Conservation (phyloP, 2,329 filamentous ascomycete genomes). For the Colletotrichum musicola region DNA sequence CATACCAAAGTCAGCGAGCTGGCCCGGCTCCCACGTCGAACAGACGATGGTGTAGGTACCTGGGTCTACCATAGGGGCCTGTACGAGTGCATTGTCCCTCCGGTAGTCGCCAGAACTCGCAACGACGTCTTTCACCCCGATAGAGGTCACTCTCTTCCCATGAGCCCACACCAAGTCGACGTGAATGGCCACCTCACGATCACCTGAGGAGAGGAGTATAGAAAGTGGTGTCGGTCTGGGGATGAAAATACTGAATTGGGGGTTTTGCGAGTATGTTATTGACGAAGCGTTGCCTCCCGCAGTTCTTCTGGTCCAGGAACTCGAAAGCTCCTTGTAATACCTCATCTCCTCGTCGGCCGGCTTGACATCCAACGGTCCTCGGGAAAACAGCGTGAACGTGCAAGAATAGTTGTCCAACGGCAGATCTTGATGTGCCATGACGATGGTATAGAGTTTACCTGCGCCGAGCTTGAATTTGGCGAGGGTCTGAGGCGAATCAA, state of each 20-base stretch:
- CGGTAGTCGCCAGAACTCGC: constrained; percentile 91
- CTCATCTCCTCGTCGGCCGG: constrained; percentile 72
- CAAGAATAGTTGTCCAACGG: constrained; percentile 83
- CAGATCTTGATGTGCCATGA: constrained; percentile 83
- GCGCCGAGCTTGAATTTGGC: constrained; percentile 70
- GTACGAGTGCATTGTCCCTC: constrained; percentile 79
- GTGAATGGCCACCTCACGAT: constrained; percentile 80
- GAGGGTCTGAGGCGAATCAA: constrained; percentile 93
- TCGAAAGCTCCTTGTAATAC: constrained; percentile 68
- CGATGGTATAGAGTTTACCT: constrained; percentile 66
- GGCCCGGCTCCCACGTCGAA: constrained; percentile 88
- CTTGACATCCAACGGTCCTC: constrained; percentile 69
- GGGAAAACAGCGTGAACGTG: constrained; percentile 86
- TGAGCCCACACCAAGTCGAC: constrained; percentile 85
- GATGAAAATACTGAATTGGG: constrained; percentile 81
- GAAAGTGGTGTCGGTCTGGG: constrained; percentile 71
- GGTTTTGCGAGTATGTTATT: constrained; percentile 84
- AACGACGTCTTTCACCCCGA: constrained; percentile 83
- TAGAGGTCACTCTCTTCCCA: constrained; percentile 76
- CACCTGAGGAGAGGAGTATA: constrained; percentile 78
- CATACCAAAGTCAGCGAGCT: constrained; percentile 80
- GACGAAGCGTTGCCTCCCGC: constrained; percentile 88
- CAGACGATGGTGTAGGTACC: constrained; percentile 90
- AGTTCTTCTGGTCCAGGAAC: constrained; percentile 81
- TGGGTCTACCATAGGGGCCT: constrained; percentile 69